Conservation (phyloP, 768 basidiomycete species). For the Paxillus involutus region DNA sequence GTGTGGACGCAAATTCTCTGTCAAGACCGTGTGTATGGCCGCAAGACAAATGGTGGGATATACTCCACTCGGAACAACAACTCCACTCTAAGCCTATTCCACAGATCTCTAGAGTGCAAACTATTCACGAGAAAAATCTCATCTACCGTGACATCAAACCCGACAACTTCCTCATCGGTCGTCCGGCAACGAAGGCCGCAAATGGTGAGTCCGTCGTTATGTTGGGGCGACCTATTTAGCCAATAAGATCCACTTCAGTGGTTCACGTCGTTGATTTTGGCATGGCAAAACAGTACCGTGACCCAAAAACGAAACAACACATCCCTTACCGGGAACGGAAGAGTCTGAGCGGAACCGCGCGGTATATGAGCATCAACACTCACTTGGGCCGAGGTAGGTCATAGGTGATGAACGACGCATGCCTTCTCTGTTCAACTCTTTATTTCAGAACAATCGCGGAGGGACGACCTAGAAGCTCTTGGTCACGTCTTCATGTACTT, state of each 20-base stretch:
- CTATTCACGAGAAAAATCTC: constrained; percentile 98
- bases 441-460: constrained; percentile 75
- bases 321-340: constrained; percentile 99
- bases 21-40: constrained; percentile 99
- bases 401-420: not conserved
- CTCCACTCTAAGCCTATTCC: constrained; percentile 6
- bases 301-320: constrained; percentile 99
- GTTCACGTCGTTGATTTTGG: constrained; percentile 98
- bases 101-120: constrained; percentile 92
- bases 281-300: constrained; percentile 99
- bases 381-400: constrained; percentile 89
- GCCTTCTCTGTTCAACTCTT: constrained; percentile 6
- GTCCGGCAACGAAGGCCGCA: constrained; percentile 86
- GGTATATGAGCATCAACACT: constrained; percentile 99
- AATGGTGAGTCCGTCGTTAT: constrained; percentile 51
- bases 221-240: not conserved
- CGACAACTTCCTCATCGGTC: constrained; percentile 97
- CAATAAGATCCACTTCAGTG: constrained; percentile 40
- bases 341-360: constrained; percentile 93
- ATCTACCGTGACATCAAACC: constrained; percentile 99
- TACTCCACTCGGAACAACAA: not conserved
- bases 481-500: constrained; percentile 99
- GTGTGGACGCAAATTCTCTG: constrained; percentile 96
- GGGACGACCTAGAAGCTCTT: constrained; percentile 98
- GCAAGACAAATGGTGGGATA: constrained; percentile 89